Conservation (phyloP, 495 filamentous ascomycete species). For the Massariosphaeria phaeospora region DNA sequence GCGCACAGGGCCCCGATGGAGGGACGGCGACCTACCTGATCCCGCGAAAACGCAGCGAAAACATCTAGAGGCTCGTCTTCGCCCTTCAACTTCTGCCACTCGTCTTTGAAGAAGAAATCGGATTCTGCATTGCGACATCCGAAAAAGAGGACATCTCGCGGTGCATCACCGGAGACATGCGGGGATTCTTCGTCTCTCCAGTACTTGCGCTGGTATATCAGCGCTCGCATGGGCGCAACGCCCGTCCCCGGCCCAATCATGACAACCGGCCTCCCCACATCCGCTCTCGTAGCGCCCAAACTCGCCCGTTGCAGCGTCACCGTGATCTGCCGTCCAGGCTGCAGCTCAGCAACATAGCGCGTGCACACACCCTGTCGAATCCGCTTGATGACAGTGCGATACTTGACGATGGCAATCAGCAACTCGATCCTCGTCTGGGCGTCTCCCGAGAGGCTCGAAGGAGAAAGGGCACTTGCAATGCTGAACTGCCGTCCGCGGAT, state of each 20-base stretch:
- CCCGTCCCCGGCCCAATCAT: constrained; percentile 89
- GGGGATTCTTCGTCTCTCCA: constrained; percentile 41
- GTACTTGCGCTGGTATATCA: constrained; percentile 62
- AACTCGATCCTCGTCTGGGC: constrained; percentile 59
- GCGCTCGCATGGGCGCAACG: constrained; percentile 76
- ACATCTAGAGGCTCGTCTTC: constrained; percentile 46
- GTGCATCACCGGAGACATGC: constrained; percentile 14
- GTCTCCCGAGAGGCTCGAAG: constrained; percentile 1
- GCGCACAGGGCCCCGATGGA: not conserved
- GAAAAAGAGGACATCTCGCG: constrained; percentile 58
- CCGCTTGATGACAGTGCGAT: constrained; percentile 80
- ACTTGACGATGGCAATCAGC: constrained; percentile 86
- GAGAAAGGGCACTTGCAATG: constrained; percentile 66
- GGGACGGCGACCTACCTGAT: constrained; percentile 45
- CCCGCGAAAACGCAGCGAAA: constrained; percentile 77
- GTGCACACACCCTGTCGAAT: constrained; percentile 86
- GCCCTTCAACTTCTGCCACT: constrained; percentile 54
- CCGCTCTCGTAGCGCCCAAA: constrained; percentile 45
- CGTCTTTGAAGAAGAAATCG: constrained; percentile 75
- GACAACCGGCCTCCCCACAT: constrained; percentile 57
- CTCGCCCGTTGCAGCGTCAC: constrained; percentile 58
- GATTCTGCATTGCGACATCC: constrained; percentile 67
- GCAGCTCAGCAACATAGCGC: constrained; percentile 67
- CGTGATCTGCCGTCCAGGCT: constrained; percentile 50
- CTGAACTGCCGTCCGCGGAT: constrained; percentile 82